A percentile compares a stretch with the other conserved stretches of the same genome.
phyloP scores from a whole-genome alignment of 2,329 filamentous ascomycete species.

The Paraphaeosphaeria sporulosa region DNA sequence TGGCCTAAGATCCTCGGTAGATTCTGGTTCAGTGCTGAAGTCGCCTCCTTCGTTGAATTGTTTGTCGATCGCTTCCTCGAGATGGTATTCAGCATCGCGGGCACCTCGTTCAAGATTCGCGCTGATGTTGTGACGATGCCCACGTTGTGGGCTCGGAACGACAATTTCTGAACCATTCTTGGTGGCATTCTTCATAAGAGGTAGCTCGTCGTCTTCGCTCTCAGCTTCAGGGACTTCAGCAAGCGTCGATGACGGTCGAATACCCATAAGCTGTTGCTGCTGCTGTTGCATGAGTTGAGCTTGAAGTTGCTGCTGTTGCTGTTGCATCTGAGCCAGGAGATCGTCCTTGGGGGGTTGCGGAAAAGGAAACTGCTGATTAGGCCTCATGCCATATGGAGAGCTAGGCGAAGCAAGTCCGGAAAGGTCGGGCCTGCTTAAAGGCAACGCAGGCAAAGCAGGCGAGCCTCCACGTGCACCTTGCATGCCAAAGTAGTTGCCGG shows the following conservation, averaged over 20 bases:
- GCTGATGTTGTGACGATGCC: slow-evolving; percentile 75
- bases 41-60: slow-evolving; percentile 78
- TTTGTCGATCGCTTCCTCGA: slow-evolving; percentile 80
- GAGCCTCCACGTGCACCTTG: slow-evolving; percentile 54
- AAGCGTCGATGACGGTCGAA: slow-evolving; percentile 58
- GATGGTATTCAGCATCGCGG: slow-evolving; percentile 83
- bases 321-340: slow-evolving; percentile 55
- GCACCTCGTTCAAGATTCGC: slow-evolving; percentile 83
- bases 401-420: slow-evolving; percentile 53
- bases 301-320: slow-evolving; percentile 61
- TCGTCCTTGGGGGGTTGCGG: slow-evolving; percentile 48
- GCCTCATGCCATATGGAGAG: slow-evolving; percentile 68
- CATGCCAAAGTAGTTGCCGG: slow-evolving; percentile 46
- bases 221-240: slow-evolving; percentile 79
- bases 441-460: slow-evolving; percentile 46
- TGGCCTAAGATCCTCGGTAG: slow-evolving; percentile 34
- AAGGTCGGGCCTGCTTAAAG: slow-evolving; percentile 47
- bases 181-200: slow-evolving; percentile 48
- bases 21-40: slow-evolving; percentile 65
- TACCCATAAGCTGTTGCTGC: slow-evolving; percentile 56
- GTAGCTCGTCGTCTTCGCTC: slow-evolving; percentile 62
- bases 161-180: slow-evolving; percentile 61
- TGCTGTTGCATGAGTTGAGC: slow-evolving; percentile 63
- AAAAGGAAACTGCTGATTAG: slow-evolving; percentile 53
- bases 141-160: slow-evolving; percentile 65